Evolutionary conservation across 1,284 basidiomycete species (phyloP).

Genomic region (Puccinia sorghi): DNA sequence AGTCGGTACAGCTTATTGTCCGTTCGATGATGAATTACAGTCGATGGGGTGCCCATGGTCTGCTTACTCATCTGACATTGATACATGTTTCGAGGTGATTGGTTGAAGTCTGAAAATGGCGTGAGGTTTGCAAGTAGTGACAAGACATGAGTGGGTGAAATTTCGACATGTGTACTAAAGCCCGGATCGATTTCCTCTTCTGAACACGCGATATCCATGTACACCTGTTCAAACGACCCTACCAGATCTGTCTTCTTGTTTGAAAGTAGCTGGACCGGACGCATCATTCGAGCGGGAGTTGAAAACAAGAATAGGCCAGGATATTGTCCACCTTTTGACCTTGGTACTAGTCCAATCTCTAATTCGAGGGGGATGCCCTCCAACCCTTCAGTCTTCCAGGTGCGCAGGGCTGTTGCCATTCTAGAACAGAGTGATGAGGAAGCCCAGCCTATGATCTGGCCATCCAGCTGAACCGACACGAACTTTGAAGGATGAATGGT

Average conservation of each 20-base stretch:
- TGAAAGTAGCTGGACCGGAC: slow-evolving; percentile 86
- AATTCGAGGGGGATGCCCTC: slow-evolving; percentile 85
- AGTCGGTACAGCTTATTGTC: slow-evolving; percentile 99
- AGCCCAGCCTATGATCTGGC: slow-evolving; percentile 93
- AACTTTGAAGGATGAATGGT: slow-evolving; percentile 75
- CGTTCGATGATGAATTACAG: slow-evolving; percentile 83
- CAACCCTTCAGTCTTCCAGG: slow-evolving; percentile 91
- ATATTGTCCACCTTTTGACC: slow-evolving; percentile 90
- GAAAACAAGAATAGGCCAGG: slow-evolving; percentile 94
- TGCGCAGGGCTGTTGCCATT: slow-evolving; percentile 79
- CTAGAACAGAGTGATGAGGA: slow-evolving; percentile 72
- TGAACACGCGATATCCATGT: slow-evolving; percentile 95
- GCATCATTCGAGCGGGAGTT: slow-evolving; percentile 89
- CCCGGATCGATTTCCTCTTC: slow-evolving; percentile 81
- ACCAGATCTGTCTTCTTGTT: slow-evolving; percentile 87
- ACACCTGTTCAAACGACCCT: slow-evolving; percentile 97
- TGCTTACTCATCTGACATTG: slow-evolving; percentile 96
- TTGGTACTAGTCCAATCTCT: slow-evolving; percentile 90
- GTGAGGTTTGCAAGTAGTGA: slow-evolving; percentile 70
- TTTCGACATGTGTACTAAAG: slow-evolving; percentile 82
- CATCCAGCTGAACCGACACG: slow-evolving; percentile 90
- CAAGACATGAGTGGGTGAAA: slow-evolving; percentile 90
- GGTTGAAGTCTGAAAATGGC: slow-evolving; percentile 90
- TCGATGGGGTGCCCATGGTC: slow-evolving; percentile 97
- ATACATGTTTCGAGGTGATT: slow-evolving; percentile 66